A percentile compares a stretch with the other conserved stretches of the same genome.
These are phyloP conservation scores for Pseudonitzschia multiseries DNA, from an alignment of 108 stramenopile genomes.

Conservation along the genomic window DNA sequence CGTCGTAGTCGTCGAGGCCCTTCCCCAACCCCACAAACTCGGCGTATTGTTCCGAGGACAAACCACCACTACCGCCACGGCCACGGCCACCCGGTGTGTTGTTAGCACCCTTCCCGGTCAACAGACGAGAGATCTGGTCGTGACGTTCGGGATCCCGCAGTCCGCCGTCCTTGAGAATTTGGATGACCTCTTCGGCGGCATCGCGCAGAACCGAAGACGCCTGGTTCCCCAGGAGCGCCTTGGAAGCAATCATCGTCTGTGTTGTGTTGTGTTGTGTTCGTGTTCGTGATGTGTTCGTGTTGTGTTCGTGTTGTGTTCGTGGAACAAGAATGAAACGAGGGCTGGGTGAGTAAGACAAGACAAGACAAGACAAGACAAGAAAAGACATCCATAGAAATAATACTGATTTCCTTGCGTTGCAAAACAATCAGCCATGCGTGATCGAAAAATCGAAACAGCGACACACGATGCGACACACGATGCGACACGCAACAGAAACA, in stretches of 20 bases:
- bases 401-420: too few relatives aligned
- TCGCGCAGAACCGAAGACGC: constrained; percentile 83
- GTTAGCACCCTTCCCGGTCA: constrained; percentile 64
- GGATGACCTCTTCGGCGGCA: constrained; percentile 93
- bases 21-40: constrained; percentile 86
- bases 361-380: neutral
- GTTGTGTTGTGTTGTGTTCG: constrained; percentile 6
- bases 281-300: too few relatives aligned
- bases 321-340: constrained; percentile 11
- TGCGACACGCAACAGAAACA: too few relatives aligned
- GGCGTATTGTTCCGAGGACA: constrained; percentile 70
- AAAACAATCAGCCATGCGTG: neutral
- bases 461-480: too few relatives aligned
- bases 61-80: too few relatives aligned
- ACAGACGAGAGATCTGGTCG: constrained; percentile 66
- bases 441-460: too few relatives aligned
- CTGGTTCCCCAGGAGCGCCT: constrained; percentile 85
- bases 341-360: too few relatives aligned
- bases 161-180: constrained; percentile 74
- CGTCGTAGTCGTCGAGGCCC: constrained; percentile 83
- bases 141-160: constrained; percentile 82
- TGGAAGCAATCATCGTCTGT: constrained; percentile 56
- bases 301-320: constrained; percentile 6
- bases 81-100: constrained; percentile 30
- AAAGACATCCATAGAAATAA: too few relatives aligned